A percentile compares a stretch with the other conserved stretches of the same genome.
phyloP scores from a whole-genome alignment of 169 alveolate genomes.

The Babesia ovis region DNA sequence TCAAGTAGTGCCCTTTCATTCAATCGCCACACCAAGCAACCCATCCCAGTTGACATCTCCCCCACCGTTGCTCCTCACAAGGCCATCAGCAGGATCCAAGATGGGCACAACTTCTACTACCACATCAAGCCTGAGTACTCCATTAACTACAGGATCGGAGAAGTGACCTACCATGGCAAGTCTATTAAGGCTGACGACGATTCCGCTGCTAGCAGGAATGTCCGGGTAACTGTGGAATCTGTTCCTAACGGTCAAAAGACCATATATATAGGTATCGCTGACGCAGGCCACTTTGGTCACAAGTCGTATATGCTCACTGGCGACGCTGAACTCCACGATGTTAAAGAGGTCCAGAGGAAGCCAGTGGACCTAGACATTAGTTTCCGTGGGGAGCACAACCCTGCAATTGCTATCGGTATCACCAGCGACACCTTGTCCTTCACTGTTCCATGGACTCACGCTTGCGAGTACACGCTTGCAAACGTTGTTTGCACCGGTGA shows the following conservation, averaged over 20 bases:
- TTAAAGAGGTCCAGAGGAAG: slow-evolving; percentile 9
- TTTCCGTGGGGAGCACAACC: slow-evolving; percentile 10
- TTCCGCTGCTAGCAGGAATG: slow-evolving; percentile 4
- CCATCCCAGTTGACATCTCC: slow-evolving; percentile 8
- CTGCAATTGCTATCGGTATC: neutral
- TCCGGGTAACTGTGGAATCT: slow-evolving; percentile 5
- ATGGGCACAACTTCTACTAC: slow-evolving; percentile 1
- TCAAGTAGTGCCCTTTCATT: neutral
- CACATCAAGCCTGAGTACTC: slow-evolving; percentile 26
- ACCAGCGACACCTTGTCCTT: slow-evolving; percentile 13
- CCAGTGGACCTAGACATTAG: slow-evolving; percentile 25
- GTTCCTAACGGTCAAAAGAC: neutral
- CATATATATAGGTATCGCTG: neutral
- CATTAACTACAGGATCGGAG: slow-evolving; percentile 42
- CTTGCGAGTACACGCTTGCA: slow-evolving; percentile 42
- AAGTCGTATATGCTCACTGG: neutral
- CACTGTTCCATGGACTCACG: slow-evolving; percentile 37
- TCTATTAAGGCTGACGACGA: slow-evolving; percentile 14
- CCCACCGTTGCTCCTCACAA: neutral
- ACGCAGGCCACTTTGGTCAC: neutral
- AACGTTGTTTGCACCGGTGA: slow-evolving; percentile 8
- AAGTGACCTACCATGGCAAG: slow-evolving; percentile 20
- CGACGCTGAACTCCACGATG: neutral
- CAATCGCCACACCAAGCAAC: neutral
- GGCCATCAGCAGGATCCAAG: neutral